Base-by-base conservation (phyloP, 805 yeast genomes). In the Nematodospora valgi region DNA sequence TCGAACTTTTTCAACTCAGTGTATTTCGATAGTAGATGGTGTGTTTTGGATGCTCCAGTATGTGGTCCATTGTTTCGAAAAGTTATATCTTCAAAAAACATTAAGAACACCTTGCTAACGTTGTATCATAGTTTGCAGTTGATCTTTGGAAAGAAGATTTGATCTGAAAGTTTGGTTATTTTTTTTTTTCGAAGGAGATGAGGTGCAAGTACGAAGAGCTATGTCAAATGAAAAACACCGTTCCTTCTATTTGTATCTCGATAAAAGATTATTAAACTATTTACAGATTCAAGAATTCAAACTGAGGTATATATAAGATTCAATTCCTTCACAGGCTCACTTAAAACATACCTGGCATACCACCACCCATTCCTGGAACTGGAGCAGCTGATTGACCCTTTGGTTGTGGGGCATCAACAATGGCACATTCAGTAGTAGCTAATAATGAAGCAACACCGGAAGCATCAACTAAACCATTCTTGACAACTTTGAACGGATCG, bases 351-450 rank as follows among this genome's bases (percentile, higher is more conserved):
- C 63, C 63, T 38, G 55, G 55, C 62, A 57, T 57, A 30, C 63
- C 63, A 34, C 60, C 68, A 66, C 59, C 60, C 20, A 61, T 62
- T 36, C 63, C 65, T 33, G 74, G 72, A 37, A 78, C 74, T 47
- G 82, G 69, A 40, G 78, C 65, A 19, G 49, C 44, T 39, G 76
- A 64, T 27, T 75, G 54, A 46, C 67, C 68, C 67, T 72, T 68
- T 55, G 91, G 93, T 64, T 79, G 82, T 52, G 97, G 95, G 46
- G 94, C 96, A 52, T 85, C 96, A 41, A 88, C 96, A 56, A 93
- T 86, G 45, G 97, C 97, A 64, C 96, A 94, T 72, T 93, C 98
- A 46, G 98, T 91, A 40, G 98, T 91, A 46, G 98, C 97, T 62
- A 93, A 76, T 62, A 93, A 74, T 20, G 96, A 87, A 31, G 98